Conservation (phyloP, 164 flowering plant species). For the Buxus sempervirens region DNA sequence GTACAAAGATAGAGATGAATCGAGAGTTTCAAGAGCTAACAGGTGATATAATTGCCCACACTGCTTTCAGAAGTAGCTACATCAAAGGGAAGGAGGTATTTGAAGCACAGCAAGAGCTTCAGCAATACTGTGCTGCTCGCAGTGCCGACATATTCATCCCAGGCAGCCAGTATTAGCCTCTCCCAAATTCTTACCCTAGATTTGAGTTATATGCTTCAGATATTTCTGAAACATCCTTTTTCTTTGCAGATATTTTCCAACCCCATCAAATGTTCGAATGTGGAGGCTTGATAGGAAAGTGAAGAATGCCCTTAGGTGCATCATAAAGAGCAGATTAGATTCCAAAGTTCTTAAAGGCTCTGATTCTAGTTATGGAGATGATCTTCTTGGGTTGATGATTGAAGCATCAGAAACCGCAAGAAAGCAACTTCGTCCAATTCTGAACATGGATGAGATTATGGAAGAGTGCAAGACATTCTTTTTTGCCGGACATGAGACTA, state of each 20-base stretch:
- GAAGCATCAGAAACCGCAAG: conserved; percentile 8
- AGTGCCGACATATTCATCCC: conserved; percentile 22
- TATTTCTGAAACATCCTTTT: not conserved
- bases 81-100: conserved; percentile 28
- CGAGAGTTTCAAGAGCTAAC: conserved; percentile 23
- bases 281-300: conserved; percentile 27
- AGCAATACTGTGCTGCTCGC: conserved; percentile 10
- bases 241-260: conserved; percentile 25
- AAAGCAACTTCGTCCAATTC: conserved; percentile 1
- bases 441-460: conserved; percentile 29
- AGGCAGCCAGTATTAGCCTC: conserved; percentile 20
- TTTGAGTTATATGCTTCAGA: not conserved
- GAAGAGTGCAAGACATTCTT: conserved; percentile 45
- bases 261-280: conserved; percentile 16
- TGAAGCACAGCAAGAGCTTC: conserved; percentile 26
- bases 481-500: conserved; percentile 40
- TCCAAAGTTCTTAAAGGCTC: not conserved
- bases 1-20: conserved; percentile 20
- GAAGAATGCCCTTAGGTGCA: conserved; percentile 15
- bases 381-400: conserved; percentile 30
- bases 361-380: conserved; percentile 16
- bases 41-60: conserved; percentile 33
- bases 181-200: not conserved
- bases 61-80: conserved; percentile 34
- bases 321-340: conserved; percentile 21